A percentile compares a stretch with the other conserved stretches of the same genome.
These are phyloP conservation scores for Exophiala spinifera DNA, from an alignment of 2,329 filamentous ascomycete genomes.

Conservation along the genomic window DNA sequence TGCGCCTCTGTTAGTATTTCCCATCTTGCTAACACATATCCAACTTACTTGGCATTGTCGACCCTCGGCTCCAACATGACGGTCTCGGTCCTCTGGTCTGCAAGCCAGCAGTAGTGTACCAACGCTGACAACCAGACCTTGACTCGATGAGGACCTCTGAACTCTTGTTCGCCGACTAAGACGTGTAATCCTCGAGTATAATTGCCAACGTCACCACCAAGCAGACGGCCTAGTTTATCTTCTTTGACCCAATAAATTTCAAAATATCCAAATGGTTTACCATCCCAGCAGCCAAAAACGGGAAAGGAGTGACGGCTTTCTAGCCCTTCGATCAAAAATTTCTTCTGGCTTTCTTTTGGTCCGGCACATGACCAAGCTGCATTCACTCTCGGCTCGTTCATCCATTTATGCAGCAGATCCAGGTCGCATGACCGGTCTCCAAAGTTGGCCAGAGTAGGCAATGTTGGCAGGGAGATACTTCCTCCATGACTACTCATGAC, in stretches of 20 bases:
- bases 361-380: constrained; percentile 76
- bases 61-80: constrained; percentile 85
- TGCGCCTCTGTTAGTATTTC: constrained; percentile 35
- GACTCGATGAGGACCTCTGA: constrained; percentile 72
- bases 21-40: not conserved
- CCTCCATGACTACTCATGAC: constrained; percentile 26
- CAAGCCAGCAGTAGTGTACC: constrained; percentile 78
- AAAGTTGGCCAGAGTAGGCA: constrained; percentile 40
- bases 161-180: constrained; percentile 88
- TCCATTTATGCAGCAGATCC: constrained; percentile 78
- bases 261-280: constrained; percentile 93
- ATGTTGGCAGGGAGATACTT: constrained; percentile 31
- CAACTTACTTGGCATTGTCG: constrained; percentile 78
- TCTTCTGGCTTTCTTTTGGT: constrained; percentile 55
- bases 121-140: constrained; percentile 78
- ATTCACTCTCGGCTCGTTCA: constrained; percentile 78
- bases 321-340: constrained; percentile 67
- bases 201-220: constrained; percentile 65
- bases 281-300: constrained; percentile 89
- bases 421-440: constrained; percentile 54
- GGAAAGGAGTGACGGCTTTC: constrained; percentile 76
- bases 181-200: constrained; percentile 89
- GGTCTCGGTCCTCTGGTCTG: constrained; percentile 76
- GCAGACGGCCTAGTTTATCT: constrained; percentile 68
- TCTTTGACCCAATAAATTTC: constrained; percentile 99